These are phyloP conservation scores for Mucor sp. DNA, from an alignment of 371 early-diverging fungal genomes.

Conservation along the genomic window DNA sequence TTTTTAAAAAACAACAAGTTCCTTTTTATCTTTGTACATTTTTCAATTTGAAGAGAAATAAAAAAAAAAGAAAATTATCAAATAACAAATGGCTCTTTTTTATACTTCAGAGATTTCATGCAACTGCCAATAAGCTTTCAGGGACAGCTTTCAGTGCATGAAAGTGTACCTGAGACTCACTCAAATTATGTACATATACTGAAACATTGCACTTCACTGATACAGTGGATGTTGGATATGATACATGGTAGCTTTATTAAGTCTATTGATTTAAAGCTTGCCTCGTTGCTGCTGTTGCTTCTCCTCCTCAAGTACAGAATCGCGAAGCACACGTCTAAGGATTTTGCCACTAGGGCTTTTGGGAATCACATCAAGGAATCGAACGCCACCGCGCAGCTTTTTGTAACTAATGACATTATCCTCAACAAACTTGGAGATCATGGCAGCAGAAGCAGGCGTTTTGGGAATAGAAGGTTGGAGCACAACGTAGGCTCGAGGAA, in stretches of 20 bases:
- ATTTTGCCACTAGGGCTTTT: constrained; percentile 83
- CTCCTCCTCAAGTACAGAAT: background rate
- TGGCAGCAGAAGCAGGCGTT: constrained; percentile 32
- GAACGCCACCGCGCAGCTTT: constrained; percentile 77
- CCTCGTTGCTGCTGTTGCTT: constrained; percentile 1
- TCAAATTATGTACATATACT: too few species aligned
- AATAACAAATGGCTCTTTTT: background rate
- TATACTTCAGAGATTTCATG: background rate
- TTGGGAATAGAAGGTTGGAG: constrained; percentile 29
- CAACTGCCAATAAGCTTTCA: background rate
- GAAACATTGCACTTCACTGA: too few species aligned
- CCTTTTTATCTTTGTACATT: background rate
- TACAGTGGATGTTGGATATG: background rate
- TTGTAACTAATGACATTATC: constrained; percentile 72
- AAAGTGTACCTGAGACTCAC: background rate
- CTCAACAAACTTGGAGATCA: constrained; percentile 64
- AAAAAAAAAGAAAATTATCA: background rate
- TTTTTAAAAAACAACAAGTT: background rate
- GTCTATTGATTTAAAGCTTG: background rate
- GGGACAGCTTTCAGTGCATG: background rate
- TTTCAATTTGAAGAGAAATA: background rate
- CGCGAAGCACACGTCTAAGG: constrained; percentile 41
- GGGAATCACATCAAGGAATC: constrained; percentile 71
- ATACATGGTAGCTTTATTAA: background rate
- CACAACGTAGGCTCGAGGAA: constrained; percentile 82